Evolutionary conservation across 257 asterid genomes (phyloP), one percentile per base, ranked within the genome.

Genomic region (Anisodus tanguticus): DNA sequence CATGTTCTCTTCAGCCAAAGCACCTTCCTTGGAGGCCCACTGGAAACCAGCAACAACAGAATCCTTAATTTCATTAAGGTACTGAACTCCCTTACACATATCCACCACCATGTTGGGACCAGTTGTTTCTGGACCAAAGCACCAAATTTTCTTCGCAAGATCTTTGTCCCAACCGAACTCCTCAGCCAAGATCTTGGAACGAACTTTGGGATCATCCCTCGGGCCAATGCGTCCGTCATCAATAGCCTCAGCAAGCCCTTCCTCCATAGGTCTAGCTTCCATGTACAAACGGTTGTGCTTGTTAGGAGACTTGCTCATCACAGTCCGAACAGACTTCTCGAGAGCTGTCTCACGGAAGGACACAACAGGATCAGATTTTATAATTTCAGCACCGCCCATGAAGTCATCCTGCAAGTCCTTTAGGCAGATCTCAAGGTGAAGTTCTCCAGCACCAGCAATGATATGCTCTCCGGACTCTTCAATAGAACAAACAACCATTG

Each of bases 91-190:
- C 88, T 89, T 89, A 53, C 91, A 88, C 91, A 88, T 88, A 76
- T 88, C 91, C 26, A 88, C 91, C 49, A 88, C 90, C 91, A 89
- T 87, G 62, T 89, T 89, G 15, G 91, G 91, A 7, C 91, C 91
- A 71, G 90, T 87, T 62, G 91, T 89, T 77, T 89, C 90, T 35
- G 91, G 91, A 26, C 91, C 89, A 84, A 89, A 89, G 79, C 91
- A 89, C 91, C 91, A 89, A 78, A 89, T 89, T 49, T 89, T 89
- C 90, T 89, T 89, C 5, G 91, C 91, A 17, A 87, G 91, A 85
- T 89, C 91, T 83, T 89, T 89, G 85, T 89, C 91, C 91, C 91
- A 89, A 1, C 91, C 91, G 77, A 89, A 87, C 85, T 89, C 90
- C 76, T 89, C 90, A 0, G 90, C 80, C 83, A 89, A 77, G 43